phyloP scores from a whole-genome alignment of 1,284 basidiomycete species.

The Blastosporella zonata region DNA sequence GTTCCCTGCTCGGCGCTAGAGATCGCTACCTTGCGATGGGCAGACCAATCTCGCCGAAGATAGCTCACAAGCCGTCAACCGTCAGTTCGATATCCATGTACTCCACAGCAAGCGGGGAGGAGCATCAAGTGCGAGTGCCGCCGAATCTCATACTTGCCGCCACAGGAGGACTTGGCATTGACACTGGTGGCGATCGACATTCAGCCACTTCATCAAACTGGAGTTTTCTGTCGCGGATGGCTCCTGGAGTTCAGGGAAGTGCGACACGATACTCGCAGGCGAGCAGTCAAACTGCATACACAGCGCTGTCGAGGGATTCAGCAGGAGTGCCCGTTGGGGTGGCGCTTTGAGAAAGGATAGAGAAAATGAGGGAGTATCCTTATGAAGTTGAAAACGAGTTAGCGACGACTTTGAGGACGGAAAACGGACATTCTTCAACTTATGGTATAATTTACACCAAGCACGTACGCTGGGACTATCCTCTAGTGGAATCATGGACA shows the following conservation, averaged over 20 bases:
- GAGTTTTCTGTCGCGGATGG: constrained; percentile 19
- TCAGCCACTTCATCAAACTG: constrained; percentile 23
- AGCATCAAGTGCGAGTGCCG: constrained; percentile 27
- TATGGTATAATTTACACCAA: constrained; percentile 5
- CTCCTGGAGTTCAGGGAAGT: constrained; percentile 7
- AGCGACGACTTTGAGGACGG: constrained; percentile 6
- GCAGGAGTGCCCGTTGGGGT: constrained; percentile 22
- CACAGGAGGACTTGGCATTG: constrained; percentile 24
- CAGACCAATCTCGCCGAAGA: constrained; percentile 6
- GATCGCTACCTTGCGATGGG: constrained; percentile 3
- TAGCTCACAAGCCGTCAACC: constrained; percentile 30
- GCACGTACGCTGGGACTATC: constrained; percentile 3
- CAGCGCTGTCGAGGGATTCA: constrained; percentile 23
- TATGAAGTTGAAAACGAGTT: not conserved
- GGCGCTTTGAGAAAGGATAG: constrained; percentile 19
- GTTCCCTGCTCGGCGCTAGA: constrained; percentile 6
- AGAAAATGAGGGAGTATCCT: not conserved
- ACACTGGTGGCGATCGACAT: constrained; percentile 18
- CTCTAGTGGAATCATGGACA: not conserved
- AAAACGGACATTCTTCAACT: not conserved
- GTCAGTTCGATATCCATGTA: constrained; percentile 34
- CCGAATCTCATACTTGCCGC: constrained; percentile 33
- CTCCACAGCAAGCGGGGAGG: constrained; percentile 36
- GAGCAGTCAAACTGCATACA: constrained; percentile 15
- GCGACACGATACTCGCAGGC: constrained; percentile 19